Base-by-base conservation (phyloP, 345 rosid genomes). In the Linum tenue region DNA sequence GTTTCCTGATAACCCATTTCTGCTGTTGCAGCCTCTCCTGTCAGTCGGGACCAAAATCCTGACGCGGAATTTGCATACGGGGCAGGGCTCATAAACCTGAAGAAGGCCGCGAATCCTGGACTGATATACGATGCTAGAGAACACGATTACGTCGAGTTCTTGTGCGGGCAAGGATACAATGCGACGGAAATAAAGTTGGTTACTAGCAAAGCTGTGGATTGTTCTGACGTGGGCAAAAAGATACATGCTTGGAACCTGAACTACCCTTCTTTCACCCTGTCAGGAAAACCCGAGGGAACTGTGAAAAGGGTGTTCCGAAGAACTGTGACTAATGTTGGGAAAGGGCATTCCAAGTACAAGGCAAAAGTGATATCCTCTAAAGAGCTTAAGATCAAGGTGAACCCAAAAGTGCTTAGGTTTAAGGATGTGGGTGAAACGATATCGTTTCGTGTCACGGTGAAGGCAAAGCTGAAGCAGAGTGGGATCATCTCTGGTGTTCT, bases 241-340 rank as follows among this genome's bases (percentile, higher is more conserved):
- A 60, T 15, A 15, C 17, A 3, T 9, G 5, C 44, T 12, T 37
- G 64, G 38, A 39, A 31, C 15, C 64, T 60, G 44, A 60, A 4
- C 22, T 10, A 11, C n/a, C 39, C 12, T 50, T 55, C n/a, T 51
- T 66, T 59, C 39, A 72, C 44, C 59, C 3, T 56, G 35, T 56
- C 59, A 56, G 6, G 59, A 31, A 7, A 60, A 60, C 44, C 14
- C 1, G 64, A 75, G 60, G 36, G 5, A 14, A 38, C 57, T 0
- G 57, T 63, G 1, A 69, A 50, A 38, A 74, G 64, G 0, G 62
- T 59, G 5, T 77, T 81, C 42, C 73, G 67, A 3, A 66, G 84
- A 69, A 74, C 69, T 1, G 77, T 81, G 1, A 79, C 78, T 1
- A 77, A 81, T 58, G 85, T 79, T 5, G 84, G 85, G 0, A 37